phyloP scores from a whole-genome alignment of 139 green algal genomes.

The Micromonas commoda region DNA sequence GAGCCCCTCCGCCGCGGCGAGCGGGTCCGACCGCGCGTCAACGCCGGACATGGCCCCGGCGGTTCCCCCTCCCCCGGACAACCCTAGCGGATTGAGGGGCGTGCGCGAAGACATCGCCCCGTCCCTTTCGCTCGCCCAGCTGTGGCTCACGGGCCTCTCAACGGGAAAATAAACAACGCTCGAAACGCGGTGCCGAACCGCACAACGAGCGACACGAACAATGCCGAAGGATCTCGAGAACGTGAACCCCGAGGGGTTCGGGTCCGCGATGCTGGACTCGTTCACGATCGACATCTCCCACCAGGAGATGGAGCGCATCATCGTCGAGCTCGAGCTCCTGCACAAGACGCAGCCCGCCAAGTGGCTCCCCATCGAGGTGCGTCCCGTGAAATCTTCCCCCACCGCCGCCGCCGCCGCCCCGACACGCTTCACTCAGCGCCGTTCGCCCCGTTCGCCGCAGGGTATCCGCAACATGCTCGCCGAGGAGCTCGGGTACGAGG shows the following conservation, averaged over 20 bases:
- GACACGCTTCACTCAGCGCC: too few species aligned
- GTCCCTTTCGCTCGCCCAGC: too few species aligned
- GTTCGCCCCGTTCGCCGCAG: too few species aligned
- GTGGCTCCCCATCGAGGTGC: background rate
- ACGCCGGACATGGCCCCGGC: too few species aligned
- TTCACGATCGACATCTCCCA: conserved; percentile 28
- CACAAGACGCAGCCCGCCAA: conserved; percentile 20
- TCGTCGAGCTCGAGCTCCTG: conserved; percentile 31
- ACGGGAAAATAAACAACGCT: too few species aligned
- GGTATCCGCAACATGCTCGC: conserved; percentile 6
- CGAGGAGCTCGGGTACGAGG: conserved; percentile 49
- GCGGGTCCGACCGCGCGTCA: background rate
- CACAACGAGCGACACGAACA: background rate
- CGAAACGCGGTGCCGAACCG: too few species aligned
- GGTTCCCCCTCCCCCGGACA: too few species aligned
- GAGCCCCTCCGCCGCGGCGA: background rate
- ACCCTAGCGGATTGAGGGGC: too few species aligned
- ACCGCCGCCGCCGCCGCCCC: background rate
- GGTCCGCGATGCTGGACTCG: background rate
- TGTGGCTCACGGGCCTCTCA: too few species aligned
- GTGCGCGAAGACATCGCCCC: too few species aligned
- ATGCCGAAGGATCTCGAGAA: background rate
- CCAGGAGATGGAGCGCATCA: conserved; percentile 36
- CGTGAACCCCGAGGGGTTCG: background rate
- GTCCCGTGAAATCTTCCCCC: background rate